Conservation (phyloP, 2,329 filamentous ascomycete genomes). For the Macrophomina pseudophaseolina region DNA sequence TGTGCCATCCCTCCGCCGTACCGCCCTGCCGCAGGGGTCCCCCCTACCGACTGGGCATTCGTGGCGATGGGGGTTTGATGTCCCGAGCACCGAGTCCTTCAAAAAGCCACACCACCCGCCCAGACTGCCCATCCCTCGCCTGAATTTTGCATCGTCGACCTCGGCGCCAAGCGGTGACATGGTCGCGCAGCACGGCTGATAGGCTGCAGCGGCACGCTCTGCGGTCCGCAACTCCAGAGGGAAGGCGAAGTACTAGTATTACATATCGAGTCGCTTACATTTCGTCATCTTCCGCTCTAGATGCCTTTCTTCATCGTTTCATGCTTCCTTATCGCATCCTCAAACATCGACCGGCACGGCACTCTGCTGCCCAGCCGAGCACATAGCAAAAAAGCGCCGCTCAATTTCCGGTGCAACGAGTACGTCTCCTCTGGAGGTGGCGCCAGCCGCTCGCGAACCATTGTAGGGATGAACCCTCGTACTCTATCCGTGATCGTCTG, state of each 20-base stretch:
- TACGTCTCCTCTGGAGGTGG: constrained; percentile 98
- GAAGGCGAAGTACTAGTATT: constrained; percentile 7
- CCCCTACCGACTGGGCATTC: background rate
- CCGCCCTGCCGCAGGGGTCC: background rate
- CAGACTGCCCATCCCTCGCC: background rate
- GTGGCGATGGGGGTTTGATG: constrained; percentile 1
- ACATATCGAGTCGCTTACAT: constrained; percentile 11
- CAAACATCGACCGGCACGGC: constrained; percentile 79
- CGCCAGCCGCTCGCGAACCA: constrained; percentile 85
- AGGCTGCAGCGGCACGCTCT: background rate
- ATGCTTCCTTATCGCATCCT: constrained; percentile 54
- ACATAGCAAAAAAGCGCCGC: constrained; percentile 92
- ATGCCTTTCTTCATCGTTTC: constrained; percentile 18
- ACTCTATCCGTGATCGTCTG: constrained; percentile 98
- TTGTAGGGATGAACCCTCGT: constrained; percentile 83
- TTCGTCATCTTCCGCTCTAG: background rate
- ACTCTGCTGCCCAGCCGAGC: constrained; percentile 84
- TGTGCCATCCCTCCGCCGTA: background rate
- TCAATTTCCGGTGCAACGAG: constrained; percentile 90
- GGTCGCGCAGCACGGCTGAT: background rate
- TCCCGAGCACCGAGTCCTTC: background rate
- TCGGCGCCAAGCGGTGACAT: background rate
- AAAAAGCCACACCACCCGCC: background rate
- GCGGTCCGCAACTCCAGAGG: background rate
- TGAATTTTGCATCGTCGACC: background rate